These are phyloP conservation scores for Pleurotus platypus DNA, from an alignment of 768 basidiomycete species.

Conservation along the genomic window DNA sequence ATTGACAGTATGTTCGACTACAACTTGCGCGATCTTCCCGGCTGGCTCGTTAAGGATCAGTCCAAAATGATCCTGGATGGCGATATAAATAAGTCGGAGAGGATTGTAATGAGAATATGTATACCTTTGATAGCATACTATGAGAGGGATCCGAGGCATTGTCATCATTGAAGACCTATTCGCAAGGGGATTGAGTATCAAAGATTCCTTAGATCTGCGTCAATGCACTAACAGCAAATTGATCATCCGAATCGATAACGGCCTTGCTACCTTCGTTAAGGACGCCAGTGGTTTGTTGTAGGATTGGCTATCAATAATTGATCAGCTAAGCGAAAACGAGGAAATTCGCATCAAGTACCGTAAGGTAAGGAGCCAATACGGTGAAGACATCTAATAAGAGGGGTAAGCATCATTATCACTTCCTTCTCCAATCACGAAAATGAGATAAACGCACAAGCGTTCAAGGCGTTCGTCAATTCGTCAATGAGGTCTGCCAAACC, in stretches of 20 bases:
- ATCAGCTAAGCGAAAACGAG: neutral
- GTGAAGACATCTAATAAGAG: constrained; percentile 54
- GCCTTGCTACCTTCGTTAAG: constrained; percentile 63
- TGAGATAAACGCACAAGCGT: constrained; percentile 47
- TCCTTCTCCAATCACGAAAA: neutral
- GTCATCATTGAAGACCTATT: constrained; percentile 63
- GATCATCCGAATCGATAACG: constrained; percentile 67
- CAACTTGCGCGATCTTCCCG: constrained; percentile 65
- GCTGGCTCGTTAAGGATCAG: constrained; percentile 74
- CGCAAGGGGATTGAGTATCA: neutral
- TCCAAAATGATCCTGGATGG: constrained; percentile 60
- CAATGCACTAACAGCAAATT: constrained; percentile 45
- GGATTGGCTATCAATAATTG: constrained; percentile 44
- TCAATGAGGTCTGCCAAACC: constrained; percentile 56
- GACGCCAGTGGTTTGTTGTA: constrained; percentile 52
- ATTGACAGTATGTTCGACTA: constrained; percentile 60
- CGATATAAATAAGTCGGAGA: neutral
- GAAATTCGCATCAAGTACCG: constrained; percentile 28
- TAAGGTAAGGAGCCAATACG: constrained; percentile 62
- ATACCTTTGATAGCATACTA: constrained; percentile 65
- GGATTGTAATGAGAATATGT: neutral
- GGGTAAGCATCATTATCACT: neutral
- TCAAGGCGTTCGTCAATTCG: constrained; percentile 59
- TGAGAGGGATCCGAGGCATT: constrained; percentile 72
- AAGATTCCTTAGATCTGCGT: neutral